Evolutionary conservation across 495 filamentous ascomycete genomes (phyloP).

Genomic region (Neurospora hispaniola): DNA sequence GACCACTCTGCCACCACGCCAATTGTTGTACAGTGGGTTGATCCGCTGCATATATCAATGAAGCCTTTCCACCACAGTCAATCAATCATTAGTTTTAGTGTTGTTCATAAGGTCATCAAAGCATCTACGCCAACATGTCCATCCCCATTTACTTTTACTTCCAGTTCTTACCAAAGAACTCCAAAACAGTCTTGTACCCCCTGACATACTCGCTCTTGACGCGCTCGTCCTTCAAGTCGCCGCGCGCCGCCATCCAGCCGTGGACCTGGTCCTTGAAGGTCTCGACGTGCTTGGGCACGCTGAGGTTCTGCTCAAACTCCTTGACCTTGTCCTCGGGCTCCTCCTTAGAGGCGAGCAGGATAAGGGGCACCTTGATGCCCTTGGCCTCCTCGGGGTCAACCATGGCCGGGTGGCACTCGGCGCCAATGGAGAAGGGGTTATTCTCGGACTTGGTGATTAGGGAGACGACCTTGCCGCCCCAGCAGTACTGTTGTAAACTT

Average conservation of each 20-base stretch:
- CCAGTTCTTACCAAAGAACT: slow-evolving; percentile 64
- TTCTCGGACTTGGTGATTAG: slow-evolving; percentile 42
- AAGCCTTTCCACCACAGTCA: too few relatives aligned
- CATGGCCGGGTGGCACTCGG: slow-evolving; percentile 78
- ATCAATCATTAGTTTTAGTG: not conserved
- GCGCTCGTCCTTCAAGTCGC: slow-evolving; percentile 52
- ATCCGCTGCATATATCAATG: not conserved
- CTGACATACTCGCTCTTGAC: slow-evolving; percentile 68
- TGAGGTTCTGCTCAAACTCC: slow-evolving; percentile 57
- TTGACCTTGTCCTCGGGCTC: slow-evolving; percentile 57
- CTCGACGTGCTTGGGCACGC: slow-evolving; percentile 63
- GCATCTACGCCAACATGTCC: not conserved
- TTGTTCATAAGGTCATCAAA: not conserved
- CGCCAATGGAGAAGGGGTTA: slow-evolving; percentile 57
- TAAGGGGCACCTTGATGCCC: slow-evolving; percentile 52
- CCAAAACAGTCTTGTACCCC: slow-evolving; percentile 63
- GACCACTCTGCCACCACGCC: not conserved
- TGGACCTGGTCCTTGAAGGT: slow-evolving; percentile 75
- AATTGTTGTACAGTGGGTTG: not conserved
- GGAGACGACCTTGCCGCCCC: slow-evolving; percentile 70
- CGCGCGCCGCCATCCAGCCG: slow-evolving; percentile 82
- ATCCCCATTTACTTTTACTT: slow-evolving; percentile 12
- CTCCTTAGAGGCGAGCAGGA: slow-evolving; percentile 57
- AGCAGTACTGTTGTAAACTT: slow-evolving; percentile 52
- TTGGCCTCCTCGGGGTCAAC: slow-evolving; percentile 67